Evolutionary conservation across 164 flowering plant genomes (phyloP), one percentile per base, ranked within the genome.

Genomic region (Echeveria elegans): DNA sequence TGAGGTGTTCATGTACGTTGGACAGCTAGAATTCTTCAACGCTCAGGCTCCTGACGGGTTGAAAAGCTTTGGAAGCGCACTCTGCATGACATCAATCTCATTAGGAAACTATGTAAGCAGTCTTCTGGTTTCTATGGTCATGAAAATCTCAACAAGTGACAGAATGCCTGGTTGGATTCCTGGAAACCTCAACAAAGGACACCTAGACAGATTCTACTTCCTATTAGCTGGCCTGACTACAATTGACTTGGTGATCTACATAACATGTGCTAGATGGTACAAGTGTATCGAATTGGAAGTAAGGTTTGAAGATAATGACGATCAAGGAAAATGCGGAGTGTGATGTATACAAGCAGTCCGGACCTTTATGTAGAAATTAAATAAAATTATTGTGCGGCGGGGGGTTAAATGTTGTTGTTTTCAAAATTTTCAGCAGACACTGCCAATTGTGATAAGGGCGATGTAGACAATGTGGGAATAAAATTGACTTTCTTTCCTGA

Each of bases 1-100:
- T 1, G 98, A 93, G 72, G 96, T 90, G 23, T 92, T 90, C 75
- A 90, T 92, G 96, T 92, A 87, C 48, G 98, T 90, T 4, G 89
- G 90, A 12, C 98, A 93, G 69, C 69, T 92, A 60, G 98, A 90
- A 73, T 93, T 93, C 76, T 93, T 90, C 83, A 90, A 88, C 67
- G 88, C 80, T 1, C 96, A 90, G 66, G 75, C 94, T 8, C 98
- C 97, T 0, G 97, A 90, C 63, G 92, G 90, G 15, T 77, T 93
- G 28, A 93, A 90, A 77, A 88, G 96, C 76, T 90, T 93, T 37
- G 98, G 97, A 12, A 90, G 97, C 69, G 97, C 97, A 5, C 91
- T 93, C 24, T 86, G 94, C 72, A 90, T 88, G 94, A 87, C 94
- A 15, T 93, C 98, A 11, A 90, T 90, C 65, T 93, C 97, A 5